Evolutionary conservation across 352 stramenopile species (phyloP), one percentile per base, ranked within the genome.

Genomic region (Phytophthora lateralis): DNA sequence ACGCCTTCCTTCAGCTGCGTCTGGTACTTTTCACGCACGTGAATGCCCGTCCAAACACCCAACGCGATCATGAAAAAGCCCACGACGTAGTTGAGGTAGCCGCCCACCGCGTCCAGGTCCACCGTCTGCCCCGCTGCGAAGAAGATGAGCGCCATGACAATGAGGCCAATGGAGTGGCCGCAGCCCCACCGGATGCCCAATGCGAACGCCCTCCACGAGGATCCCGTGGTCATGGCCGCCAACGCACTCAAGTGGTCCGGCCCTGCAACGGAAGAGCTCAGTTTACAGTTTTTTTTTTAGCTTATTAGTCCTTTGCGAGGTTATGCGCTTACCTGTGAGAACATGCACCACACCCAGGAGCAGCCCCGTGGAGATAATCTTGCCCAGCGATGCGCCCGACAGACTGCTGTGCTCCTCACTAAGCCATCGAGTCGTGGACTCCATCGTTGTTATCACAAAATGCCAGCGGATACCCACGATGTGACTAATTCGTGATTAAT

Each of bases 171-270:
- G 14, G 78, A 93, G 71, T 98, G 92, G 32, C 93, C 91, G 30
- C 91, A 81, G n/a, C 93, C 93, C 91, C 91, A 98, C 71, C 88
- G 87, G 18, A 97, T 72, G 15, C 91, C 90, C 3, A 97, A 76
- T 17, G 76, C 68, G 63, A 97, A 97, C 1, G 88, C 83, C 21
- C 75, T 70, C 69, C 76, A 92, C 17, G 82, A 95, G 5, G 81
- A 90, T 34, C 75, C 85, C 7, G 87, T 82, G 20, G 80, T 91
- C 57, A 97, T 84, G 37, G 91, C 96, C 9, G 89, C 90, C 14
- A 98, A 66, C 21, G 91, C 91, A 48, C 82, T 92, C 24, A 98
- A 74, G 63, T 98, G 93, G 63, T 98, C 91, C 0, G 91, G 91
- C 0, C 81, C 78, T 69, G 60, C 6, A 50, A 11, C 41, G 6